phyloP scores from a whole-genome alignment of 352 stramenopile genomes.

The Phytophthora quininea region DNA sequence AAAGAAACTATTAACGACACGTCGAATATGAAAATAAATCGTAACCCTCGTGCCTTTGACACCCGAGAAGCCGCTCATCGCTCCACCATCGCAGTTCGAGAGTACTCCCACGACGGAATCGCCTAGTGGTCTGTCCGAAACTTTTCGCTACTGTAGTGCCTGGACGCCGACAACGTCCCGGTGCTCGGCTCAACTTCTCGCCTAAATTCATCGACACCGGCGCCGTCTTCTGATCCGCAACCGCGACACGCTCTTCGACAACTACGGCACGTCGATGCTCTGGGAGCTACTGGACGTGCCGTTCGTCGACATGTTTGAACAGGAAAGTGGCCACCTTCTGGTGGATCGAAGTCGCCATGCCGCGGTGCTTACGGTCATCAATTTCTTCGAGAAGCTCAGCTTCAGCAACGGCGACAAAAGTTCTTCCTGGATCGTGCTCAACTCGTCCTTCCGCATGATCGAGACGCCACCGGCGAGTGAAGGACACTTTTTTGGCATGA shows the following conservation, averaged over 20 bases:
- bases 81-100: neutral
- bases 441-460: conserved; percentile 49
- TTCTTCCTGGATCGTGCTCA: conserved; percentile 52
- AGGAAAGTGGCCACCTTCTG: conserved; percentile 56
- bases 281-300: conserved; percentile 44
- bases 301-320: conserved; percentile 55
- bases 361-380: conserved; percentile 22
- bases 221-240: conserved; percentile 52
- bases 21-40: too few species aligned
- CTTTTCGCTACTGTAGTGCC: conserved; percentile 41
- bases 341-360: conserved; percentile 33
- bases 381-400: conserved; percentile 34
- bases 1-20: neutral
- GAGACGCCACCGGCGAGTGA: conserved; percentile 25
- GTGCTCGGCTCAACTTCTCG: conserved; percentile 34
- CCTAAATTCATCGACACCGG: conserved; percentile 30
- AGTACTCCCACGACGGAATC: conserved; percentile 22
- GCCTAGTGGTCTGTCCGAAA: conserved; percentile 49
- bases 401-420: conserved; percentile 54
- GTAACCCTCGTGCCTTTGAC: too few species aligned
- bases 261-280: conserved; percentile 41
- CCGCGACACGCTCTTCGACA: conserved; percentile 50
- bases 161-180: conserved; percentile 51
- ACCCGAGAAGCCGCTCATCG: too few species aligned
- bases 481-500: conserved; percentile 40